Conservation (phyloP, 169 alveolate species). For the Amoebophrya sp. region DNA sequence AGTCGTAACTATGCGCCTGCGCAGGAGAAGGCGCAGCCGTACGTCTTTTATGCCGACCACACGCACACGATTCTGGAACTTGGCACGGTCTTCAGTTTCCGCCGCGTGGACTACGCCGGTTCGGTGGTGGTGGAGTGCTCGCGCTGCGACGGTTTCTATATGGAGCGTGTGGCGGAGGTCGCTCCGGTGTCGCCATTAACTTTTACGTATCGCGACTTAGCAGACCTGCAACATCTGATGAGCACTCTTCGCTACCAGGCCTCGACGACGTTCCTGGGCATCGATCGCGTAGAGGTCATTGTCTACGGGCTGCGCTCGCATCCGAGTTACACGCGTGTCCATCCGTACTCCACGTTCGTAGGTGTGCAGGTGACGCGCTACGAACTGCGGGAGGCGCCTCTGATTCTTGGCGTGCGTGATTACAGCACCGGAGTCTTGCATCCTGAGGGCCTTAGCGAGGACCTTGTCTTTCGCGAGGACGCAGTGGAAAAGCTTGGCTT, state of each 20-base stretch:
- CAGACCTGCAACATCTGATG: background rate
- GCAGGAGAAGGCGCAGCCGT: background rate
- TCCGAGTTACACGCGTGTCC: background rate
- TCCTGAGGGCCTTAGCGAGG: background rate
- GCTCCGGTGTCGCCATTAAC: background rate
- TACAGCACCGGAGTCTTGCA: background rate
- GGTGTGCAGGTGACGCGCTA: background rate
- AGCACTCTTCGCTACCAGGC: background rate
- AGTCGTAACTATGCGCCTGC: background rate
- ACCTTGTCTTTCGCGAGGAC: background rate
- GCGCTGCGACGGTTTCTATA: background rate
- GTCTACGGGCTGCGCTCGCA: background rate
- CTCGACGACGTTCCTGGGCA: background rate
- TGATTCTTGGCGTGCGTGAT: background rate
- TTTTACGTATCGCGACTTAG: background rate
- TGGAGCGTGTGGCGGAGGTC: background rate
- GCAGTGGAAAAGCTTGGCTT: background rate
- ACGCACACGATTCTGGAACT: background rate
- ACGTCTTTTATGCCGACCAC: constrained; percentile 2
- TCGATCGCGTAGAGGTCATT: background rate
- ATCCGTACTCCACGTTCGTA: background rate
- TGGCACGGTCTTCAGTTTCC: background rate
- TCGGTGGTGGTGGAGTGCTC: background rate
- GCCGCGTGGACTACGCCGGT: background rate
- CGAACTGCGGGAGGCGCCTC: background rate